Base-by-base conservation (phyloP, 1,284 basidiomycete genomes). In the Apiotrichum sp. region DNA sequence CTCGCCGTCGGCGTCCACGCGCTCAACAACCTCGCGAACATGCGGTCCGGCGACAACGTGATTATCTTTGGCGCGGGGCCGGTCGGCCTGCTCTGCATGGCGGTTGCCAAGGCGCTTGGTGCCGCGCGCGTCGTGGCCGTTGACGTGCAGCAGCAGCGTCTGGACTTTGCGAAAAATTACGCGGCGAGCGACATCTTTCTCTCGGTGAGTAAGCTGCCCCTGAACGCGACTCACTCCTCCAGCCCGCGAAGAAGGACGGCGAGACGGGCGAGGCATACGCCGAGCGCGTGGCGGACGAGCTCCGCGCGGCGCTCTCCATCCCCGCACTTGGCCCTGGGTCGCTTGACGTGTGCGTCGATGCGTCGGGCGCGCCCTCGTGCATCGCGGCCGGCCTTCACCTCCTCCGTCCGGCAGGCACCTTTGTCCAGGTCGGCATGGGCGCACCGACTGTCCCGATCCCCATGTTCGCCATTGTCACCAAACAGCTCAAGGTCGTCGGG, bases 1-100 rank as follows among this genome's bases (percentile, higher is more conserved):
- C 83, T 97, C 42, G 83, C 91, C 9, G 95, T 98, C 45, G 95
- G 84, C 13, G 83, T 97, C 13, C 93, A 97, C 76, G 86, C 89
- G 1, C 87, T 96, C 44, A 81, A 83, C 46, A 87, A 82, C 64
- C 80, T 93, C 33, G 92, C 86, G 31, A 77, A 82, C 45, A 80
- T 93, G 72, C 83, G 81, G 50, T 77, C 86, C 47, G 83, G 82
- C 68, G 84, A 89, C 71, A 82, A 82, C 40, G 82, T 91, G 62
- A 83, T 81, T 35, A 79, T 97, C 58, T 93, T 95, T 67, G 93
- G 92, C 34, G 80, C 80, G 9, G 93, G 93, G 2, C 93, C 93
- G 11, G 88, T 97, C 62, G 93, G 92, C 6, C 80, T 96, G 13
- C 82, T 97, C 46, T 67, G 52, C 47, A 92, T 93, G 85, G 93